phyloP scores from a whole-genome alignment of 768 basidiomycete species.

The Termitomyces sp. region DNA sequence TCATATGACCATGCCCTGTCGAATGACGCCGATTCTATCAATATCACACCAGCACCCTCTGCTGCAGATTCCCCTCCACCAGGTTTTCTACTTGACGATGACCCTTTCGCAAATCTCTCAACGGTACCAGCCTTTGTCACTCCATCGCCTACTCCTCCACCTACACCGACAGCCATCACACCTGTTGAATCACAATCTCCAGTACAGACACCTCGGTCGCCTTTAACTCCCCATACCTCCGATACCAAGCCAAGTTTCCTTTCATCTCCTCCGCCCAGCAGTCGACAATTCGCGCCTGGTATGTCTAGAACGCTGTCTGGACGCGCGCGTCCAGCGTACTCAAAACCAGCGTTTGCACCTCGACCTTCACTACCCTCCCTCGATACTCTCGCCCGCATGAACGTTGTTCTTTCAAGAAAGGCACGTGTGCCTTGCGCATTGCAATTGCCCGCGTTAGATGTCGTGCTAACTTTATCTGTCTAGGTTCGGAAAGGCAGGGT shows the following conservation, averaged over 20 bases:
- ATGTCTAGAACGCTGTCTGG: constrained; percentile 15
- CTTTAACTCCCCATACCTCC: constrained; percentile 16
- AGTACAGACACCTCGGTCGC: constrained; percentile 19
- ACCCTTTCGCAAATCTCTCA: constrained; percentile 67
- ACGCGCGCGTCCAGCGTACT: constrained; percentile 32
- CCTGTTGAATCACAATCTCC: constrained; percentile 14
- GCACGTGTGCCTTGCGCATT: constrained; percentile 18
- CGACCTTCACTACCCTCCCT: constrained; percentile 50
- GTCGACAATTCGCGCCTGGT: constrained; percentile 4
- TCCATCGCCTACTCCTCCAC: constrained; percentile 6
- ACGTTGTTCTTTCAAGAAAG: constrained; percentile 40
- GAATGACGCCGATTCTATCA: constrained; percentile 4
- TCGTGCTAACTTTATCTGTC: background rate
- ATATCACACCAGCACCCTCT: constrained; percentile 16
- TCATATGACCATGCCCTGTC: constrained; percentile 4
- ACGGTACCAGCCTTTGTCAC: constrained; percentile 14
- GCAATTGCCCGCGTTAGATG: background rate
- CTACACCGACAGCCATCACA: constrained; percentile 3
- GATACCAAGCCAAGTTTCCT: constrained; percentile 12
- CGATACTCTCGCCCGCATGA: constrained; percentile 43
- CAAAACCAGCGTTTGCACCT: constrained; percentile 41
- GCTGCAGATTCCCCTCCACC: constrained; percentile 29
- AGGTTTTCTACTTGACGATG: constrained; percentile 57
- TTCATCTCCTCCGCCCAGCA: constrained; percentile 10
- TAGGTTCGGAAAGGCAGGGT: constrained; percentile 48